phyloP scores from a whole-genome alignment of 2,329 filamentous ascomycete species.

The Fusarium secorum region DNA sequence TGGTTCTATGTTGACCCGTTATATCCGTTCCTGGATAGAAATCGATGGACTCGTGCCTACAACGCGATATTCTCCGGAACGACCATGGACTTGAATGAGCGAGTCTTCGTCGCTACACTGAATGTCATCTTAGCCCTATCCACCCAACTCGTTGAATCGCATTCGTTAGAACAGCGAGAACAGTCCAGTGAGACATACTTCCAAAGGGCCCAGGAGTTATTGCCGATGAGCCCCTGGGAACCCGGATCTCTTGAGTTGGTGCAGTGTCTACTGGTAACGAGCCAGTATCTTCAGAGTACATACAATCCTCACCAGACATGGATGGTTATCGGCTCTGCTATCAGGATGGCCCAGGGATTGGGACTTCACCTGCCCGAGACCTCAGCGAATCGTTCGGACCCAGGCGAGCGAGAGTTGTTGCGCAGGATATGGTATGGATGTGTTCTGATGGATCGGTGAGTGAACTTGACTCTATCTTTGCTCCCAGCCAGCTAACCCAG shows the following conservation, averaged over 20 bases:
- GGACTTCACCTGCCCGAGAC: slow-evolving; percentile 55
- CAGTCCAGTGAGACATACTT: slow-evolving; percentile 53
- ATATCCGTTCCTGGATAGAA: slow-evolving; percentile 55
- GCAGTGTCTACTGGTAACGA: slow-evolving; percentile 57
- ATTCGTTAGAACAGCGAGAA: slow-evolving; percentile 51
- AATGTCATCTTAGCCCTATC: slow-evolving; percentile 58
- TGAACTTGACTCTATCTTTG: rapidly evolving
- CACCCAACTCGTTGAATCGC: slow-evolving; percentile 53
- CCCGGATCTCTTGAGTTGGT: slow-evolving; percentile 53
- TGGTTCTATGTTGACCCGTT: slow-evolving; percentile 57
- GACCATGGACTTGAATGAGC: slow-evolving; percentile 49
- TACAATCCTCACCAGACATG: slow-evolving; percentile 57
- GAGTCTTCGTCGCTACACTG: slow-evolving; percentile 53
- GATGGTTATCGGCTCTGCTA: slow-evolving; percentile 57
- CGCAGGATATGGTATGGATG: slow-evolving; percentile 50
- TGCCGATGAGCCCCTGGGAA: slow-evolving; percentile 54
- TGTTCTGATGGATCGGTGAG: slow-evolving; percentile 50
- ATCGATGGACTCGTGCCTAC: slow-evolving; percentile 50
- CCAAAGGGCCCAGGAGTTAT: slow-evolving; percentile 50
- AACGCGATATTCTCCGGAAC: slow-evolving; percentile 51
- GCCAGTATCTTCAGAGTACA: slow-evolving; percentile 59
- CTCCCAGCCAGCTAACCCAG: neutral
- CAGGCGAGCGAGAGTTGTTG: slow-evolving; percentile 39
- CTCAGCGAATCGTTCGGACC: slow-evolving; percentile 34
- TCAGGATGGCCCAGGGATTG: slow-evolving; percentile 56